Evolutionary conservation across 73 alveolate species (phyloP).

Genomic region (Paramecium caudatum): DNA sequence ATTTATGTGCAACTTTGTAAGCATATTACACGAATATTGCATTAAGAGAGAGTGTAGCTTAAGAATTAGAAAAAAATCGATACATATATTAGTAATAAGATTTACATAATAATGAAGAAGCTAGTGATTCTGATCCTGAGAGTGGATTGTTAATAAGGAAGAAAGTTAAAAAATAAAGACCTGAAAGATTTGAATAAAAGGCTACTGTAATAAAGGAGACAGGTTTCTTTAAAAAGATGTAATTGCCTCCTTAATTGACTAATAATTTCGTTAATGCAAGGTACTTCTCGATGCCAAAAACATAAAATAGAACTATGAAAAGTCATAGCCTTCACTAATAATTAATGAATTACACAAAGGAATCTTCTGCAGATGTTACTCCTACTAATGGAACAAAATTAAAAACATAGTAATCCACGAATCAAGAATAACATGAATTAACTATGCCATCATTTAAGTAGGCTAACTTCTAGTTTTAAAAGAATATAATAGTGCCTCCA

Average conservation of each 20-base stretch:
- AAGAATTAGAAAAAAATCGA: not conserved
- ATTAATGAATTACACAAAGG: conserved; percentile 13
- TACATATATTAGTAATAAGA: not conserved
- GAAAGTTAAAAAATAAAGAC: not conserved
- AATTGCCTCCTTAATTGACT: not conserved
- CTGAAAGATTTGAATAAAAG: conserved; percentile 9
- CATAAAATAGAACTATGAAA: not conserved
- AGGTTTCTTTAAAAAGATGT: not conserved
- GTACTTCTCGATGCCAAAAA: conserved; percentile 18
- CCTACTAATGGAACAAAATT: not conserved
- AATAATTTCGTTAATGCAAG: not conserved
- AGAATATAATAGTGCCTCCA: conserved; percentile 2
- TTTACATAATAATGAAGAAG: not conserved
- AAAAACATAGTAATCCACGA: not conserved
- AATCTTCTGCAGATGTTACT: not conserved
- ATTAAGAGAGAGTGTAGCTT: not conserved
- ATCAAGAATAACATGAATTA: not conserved
- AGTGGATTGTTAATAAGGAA: not conserved
- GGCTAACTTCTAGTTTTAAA: not conserved
- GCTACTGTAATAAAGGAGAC: not conserved
- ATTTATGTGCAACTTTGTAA: not conserved
- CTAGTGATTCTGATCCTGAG: conserved; percentile 40
- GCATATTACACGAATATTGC: not conserved
- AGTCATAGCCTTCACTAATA: not conserved
- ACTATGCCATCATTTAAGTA: not conserved